phyloP scores from a whole-genome alignment of 225 moss, liverwort and hornwort species.

The Pseudoscleropodium purum region DNA sequence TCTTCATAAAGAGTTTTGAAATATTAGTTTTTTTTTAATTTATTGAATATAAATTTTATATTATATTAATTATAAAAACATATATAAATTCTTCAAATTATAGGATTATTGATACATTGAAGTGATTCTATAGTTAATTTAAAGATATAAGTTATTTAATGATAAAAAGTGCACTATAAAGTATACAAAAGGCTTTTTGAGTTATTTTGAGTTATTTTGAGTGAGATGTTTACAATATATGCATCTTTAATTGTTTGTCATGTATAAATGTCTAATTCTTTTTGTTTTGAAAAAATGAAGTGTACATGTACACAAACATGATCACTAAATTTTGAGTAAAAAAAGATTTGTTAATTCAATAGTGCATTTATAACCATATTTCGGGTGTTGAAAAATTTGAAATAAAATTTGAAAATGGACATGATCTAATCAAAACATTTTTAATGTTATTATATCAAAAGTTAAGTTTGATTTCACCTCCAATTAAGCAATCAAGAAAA shows the following conservation, averaged over 20 bases:
- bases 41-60: background rate
- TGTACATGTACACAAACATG: background rate
- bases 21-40: too few species aligned
- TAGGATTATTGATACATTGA: background rate
- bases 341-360: too few species aligned
- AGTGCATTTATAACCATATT: background rate
- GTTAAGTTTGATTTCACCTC: too few species aligned
- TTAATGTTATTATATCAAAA: background rate
- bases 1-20: too few species aligned
- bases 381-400: background rate
- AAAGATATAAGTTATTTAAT: background rate
- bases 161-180: background rate
- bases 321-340: background rate
- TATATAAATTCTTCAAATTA: too few species aligned
- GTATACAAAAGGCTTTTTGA: accelerated
- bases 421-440: background rate
- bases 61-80: too few species aligned
- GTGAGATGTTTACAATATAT: accelerated
- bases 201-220: too few species aligned
- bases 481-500: background rate
- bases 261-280: background rate
- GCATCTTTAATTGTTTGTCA: too few species aligned
- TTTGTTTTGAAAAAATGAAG: background rate
- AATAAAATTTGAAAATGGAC: background rate
- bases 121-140: background rate